phyloP scores from a whole-genome alignment of 208 protist species.

The Trypanosoma rangeli region DNA sequence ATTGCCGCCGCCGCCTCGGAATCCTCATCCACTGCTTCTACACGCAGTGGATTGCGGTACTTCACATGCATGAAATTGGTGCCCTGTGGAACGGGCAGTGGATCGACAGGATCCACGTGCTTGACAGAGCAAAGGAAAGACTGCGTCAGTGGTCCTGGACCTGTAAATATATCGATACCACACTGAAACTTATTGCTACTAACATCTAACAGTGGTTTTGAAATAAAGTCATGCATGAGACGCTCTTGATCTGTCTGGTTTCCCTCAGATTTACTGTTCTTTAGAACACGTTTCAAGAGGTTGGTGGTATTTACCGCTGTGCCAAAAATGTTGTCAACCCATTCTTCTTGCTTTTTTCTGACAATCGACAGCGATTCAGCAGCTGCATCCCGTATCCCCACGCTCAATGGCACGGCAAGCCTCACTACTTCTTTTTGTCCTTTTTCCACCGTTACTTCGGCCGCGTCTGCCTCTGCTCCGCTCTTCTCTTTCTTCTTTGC shows the following conservation, averaged over 20 bases:
- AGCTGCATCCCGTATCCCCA: not conserved
- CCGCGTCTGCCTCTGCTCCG: not conserved
- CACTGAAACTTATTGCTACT: conserved; percentile 72
- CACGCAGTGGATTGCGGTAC: conserved; percentile 47
- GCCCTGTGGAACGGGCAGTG: conserved; percentile 66
- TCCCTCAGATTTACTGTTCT: conserved; percentile 22
- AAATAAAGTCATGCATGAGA: conserved; percentile 64
- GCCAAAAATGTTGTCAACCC: conserved; percentile 73
- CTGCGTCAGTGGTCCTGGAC: conserved; percentile 64
- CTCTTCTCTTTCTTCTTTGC: not conserved
- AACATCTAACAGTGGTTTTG: conserved; percentile 71
- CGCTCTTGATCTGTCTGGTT: conserved; percentile 38
- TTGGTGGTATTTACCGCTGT: conserved; percentile 20
- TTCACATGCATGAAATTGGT: conserved; percentile 86
- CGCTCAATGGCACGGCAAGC: not conserved
- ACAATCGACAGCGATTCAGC: conserved; percentile 10
- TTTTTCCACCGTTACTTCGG: not conserved
- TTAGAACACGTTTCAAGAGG: conserved; percentile 16
- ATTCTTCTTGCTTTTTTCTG: conserved; percentile 33
- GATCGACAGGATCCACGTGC: conserved; percentile 61
- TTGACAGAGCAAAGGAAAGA: conserved; percentile 78
- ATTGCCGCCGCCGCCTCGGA: not conserved
- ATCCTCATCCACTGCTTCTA: conserved; percentile 11
- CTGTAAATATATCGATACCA: conserved; percentile 69
- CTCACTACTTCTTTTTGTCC: not conserved